These are phyloP conservation scores for Myriangium duriaei DNA, from an alignment of 2,329 filamentous ascomycete species.

Conservation along the genomic window DNA sequence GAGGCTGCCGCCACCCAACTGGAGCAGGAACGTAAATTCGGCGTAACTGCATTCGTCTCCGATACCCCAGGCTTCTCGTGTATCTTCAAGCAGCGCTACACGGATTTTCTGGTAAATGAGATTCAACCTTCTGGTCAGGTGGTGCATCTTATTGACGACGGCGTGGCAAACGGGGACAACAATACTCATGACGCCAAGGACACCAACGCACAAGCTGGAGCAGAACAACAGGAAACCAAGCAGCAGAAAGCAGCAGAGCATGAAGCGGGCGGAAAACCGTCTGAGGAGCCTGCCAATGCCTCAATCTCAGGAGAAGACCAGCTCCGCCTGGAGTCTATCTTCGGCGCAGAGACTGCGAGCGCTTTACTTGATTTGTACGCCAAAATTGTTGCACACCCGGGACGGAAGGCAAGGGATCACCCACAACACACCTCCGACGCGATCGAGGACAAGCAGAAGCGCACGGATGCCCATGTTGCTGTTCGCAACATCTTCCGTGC, in stretches of 20 bases:
- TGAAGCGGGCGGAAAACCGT: constrained; percentile 1
- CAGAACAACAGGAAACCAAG: constrained; percentile 8
- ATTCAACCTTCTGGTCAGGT: constrained; percentile 65
- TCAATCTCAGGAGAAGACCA: constrained; percentile 26
- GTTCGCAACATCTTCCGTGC: constrained; percentile 71
- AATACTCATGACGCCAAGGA: constrained; percentile 7
- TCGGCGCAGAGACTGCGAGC: constrained; percentile 38
- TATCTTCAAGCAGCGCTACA: constrained; percentile 64
- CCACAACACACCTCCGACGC: constrained; percentile 39
- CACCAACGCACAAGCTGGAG: constrained; percentile 3
- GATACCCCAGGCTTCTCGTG: constrained; percentile 49
- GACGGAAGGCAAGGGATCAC: constrained; percentile 44
- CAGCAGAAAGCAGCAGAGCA: constrained; percentile 11
- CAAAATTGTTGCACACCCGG: constrained; percentile 40
- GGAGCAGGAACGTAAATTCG: constrained; percentile 34
- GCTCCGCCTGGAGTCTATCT: constrained; percentile 29
- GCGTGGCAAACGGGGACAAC: constrained; percentile 17
- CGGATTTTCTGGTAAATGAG: constrained; percentile 87
- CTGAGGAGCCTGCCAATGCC: constrained; percentile 8
- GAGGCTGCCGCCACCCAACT: constrained; percentile 17
- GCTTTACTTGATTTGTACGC: constrained; percentile 44
- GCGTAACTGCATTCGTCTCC: constrained; percentile 53
- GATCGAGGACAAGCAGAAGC: constrained; percentile 48
- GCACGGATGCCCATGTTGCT: constrained; percentile 50
- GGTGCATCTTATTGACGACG: constrained; percentile 47